Conservation (phyloP, 805 yeast genomes). For the Jamesozyma gamospora region DNA sequence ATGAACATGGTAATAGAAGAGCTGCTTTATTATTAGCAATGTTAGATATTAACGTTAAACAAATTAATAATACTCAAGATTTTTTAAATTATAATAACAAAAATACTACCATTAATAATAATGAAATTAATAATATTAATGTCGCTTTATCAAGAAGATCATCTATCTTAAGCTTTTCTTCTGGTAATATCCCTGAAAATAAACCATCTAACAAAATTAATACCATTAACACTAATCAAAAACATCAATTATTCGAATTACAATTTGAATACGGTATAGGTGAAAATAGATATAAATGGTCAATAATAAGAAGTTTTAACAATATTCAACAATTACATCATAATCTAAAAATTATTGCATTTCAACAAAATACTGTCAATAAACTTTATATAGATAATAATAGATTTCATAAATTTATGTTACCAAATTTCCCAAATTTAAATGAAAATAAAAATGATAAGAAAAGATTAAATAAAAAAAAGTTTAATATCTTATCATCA, state of each 20-base stretch:
- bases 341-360: slow-evolving; percentile 45
- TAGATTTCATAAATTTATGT: slow-evolving; percentile 15
- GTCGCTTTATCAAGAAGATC: slow-evolving; percentile 2
- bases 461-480: not conserved
- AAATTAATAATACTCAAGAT: slow-evolving; percentile 28
- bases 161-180: slow-evolving; percentile 2
- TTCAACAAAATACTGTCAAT: slow-evolving; percentile 33
- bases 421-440: slow-evolving; percentile 24
- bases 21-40: slow-evolving; percentile 76
- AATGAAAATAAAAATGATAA: slow-evolving; percentile 1
- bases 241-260: slow-evolving; percentile 36
- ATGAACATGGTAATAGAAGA: slow-evolving; percentile 64
- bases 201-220: no score
- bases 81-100: slow-evolving; percentile 3
- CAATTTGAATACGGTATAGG: slow-evolving; percentile 89
- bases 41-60: slow-evolving; percentile 49
- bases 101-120: not conserved
- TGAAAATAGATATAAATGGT: slow-evolving; percentile 67
- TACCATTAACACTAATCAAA: not conserved
- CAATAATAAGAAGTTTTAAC: slow-evolving; percentile 57
- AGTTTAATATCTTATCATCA: not conserved
- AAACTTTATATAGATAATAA: slow-evolving; percentile 21
- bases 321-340: slow-evolving; percentile 68
- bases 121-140: not conserved
- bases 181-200: not conserved